Percentiles rank a stretch among this genome's conserved stretches.
Conservation (phyloP, 2,329 filamentous ascomycete genomes). For the Xylariaceae sp. region DNA sequence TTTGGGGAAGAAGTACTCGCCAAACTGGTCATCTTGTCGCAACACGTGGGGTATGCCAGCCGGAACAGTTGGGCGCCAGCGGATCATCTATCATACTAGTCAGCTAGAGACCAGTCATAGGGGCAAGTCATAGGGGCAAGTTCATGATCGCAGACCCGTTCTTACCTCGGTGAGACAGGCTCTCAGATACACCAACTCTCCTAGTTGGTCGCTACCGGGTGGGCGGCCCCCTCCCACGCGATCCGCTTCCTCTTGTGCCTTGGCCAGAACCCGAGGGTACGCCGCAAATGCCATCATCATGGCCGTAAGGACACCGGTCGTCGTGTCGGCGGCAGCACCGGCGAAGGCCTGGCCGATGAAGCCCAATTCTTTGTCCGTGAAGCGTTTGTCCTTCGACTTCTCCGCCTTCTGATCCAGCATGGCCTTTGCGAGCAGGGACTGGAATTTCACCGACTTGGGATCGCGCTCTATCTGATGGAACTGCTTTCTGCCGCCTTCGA, state of each 20-base stretch:
- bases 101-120: not conserved
- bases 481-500: too few relatives aligned
- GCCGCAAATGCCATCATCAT: not conserved
- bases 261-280: not conserved
- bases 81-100: too few relatives aligned
- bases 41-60: not conserved
- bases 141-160: not conserved
- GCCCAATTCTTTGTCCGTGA: not conserved
- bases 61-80: not conserved
- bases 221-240: not conserved
- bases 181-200: not conserved
- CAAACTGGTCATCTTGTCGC: conserved; percentile 22
- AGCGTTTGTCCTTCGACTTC: not conserved
- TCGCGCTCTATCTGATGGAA: too few relatives aligned
- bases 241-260: not conserved
- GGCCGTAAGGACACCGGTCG: not conserved
- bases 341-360: not conserved
- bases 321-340: not conserved
- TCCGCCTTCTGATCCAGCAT: too few relatives aligned
- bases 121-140: not conserved
- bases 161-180: not conserved
- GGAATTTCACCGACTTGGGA: too few relatives aligned
- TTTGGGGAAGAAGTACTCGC: conserved; percentile 33
- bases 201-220: not conserved
- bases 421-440: too few relatives aligned